Evolutionary conservation across 2,329 filamentous ascomycete genomes (phyloP), one percentile per base, ranked within the genome.

Genomic region (Bipolaris gigantea): DNA sequence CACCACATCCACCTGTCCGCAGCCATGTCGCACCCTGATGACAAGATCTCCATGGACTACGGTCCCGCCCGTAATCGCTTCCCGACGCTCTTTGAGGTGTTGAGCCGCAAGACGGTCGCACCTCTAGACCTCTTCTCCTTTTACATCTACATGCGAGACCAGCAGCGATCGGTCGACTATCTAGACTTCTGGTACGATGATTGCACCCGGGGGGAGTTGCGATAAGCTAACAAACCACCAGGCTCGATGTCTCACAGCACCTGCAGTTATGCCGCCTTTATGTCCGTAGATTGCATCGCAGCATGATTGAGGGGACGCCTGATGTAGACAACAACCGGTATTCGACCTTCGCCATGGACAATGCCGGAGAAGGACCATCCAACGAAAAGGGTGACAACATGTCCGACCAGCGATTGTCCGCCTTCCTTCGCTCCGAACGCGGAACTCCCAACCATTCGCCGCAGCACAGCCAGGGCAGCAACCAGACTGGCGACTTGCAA

Each of bases 61-160:
- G 51, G 49, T 35, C 59, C 65, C 48, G 57, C 77, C 65, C 87
- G 94, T 69, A 95, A 96, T 73, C 85, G 94, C 62, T 84, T 99
- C 55, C 94, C 94, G 42, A 97, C 92, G 1, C 85, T 99, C 47
- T 97, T 96, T 73, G 95, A 99, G 77, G 94, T 99, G 51, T 80
- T 99, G 57, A 96, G 91, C 73, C 87, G 95, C 63, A 87, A 92
- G 61, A 99, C 94, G n/a, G 83, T 95, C 18, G 90, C 95, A 44
- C 94, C 94, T 0, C 93, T 99, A 53, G 95, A 99, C 71, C 82
- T 99, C 10, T 99, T 96, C 76, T 97, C 92, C 2, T 99, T 99
- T 80, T 99, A 99, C 78, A 99, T 99, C 67, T 99, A 96, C 78
- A 99, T 99, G 94, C 86, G 94, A 69, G 95, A 99, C 75, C 92